These are phyloP conservation scores for Athelia psychrophila DNA, from an alignment of 1,284 basidiomycete genomes.

Conservation along the genomic window DNA sequence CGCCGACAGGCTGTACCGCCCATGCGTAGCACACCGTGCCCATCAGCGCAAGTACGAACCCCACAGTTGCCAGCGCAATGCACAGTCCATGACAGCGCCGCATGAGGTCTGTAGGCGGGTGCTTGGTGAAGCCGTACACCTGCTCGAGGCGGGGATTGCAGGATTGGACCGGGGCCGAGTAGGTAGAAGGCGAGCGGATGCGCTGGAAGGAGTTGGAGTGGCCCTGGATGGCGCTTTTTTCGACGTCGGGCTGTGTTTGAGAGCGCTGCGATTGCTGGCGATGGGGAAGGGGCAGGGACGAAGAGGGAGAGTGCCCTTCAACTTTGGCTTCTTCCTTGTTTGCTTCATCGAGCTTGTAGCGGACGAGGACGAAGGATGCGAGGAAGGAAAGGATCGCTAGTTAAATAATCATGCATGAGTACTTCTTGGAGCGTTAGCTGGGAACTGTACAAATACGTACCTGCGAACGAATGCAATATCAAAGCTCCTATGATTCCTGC, in stretches of 20 bases:
- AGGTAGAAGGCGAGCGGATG: too few species aligned
- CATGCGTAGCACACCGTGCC: constrained; percentile 53
- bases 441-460: constrained; percentile 26
- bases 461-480: constrained; percentile 51
- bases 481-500: constrained; percentile 48
- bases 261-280: constrained; percentile 13
- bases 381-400: constrained; percentile 56
- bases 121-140: not conserved
- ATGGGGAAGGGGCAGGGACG: constrained; percentile 22
- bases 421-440: not conserved
- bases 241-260: not conserved
- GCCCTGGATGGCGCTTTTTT: constrained; percentile 2
- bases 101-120: constrained; percentile 42
- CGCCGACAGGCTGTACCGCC: constrained; percentile 39
- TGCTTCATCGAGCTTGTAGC: constrained; percentile 52
- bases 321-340: constrained; percentile 30
- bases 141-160: not conserved
- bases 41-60: constrained; percentile 46
- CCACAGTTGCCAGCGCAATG: constrained; percentile 43
- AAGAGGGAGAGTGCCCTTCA: constrained; percentile 4
- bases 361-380: constrained; percentile 53
- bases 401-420: not conserved
- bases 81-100: constrained; percentile 47
- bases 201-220: not conserved
- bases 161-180: constrained; percentile 2